Conservation (phyloP, 495 filamentous ascomycete species). For the Trichoderma virens region DNA sequence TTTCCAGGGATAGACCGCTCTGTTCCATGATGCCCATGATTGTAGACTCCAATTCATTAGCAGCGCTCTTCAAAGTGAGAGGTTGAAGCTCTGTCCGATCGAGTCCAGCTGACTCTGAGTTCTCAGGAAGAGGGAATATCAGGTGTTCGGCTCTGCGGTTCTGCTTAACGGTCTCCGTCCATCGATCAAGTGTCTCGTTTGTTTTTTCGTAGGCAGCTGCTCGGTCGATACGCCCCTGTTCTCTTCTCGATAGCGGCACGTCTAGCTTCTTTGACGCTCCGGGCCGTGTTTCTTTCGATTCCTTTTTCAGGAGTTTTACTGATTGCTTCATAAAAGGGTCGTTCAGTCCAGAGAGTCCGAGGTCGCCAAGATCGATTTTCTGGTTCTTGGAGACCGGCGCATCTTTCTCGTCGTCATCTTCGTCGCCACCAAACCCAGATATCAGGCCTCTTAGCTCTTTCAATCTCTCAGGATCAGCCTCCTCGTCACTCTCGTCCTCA, state of each 20-base stretch:
- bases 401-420: slow-evolving; percentile 26
- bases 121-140: slow-evolving; percentile 78
- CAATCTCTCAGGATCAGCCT: slow-evolving; percentile 51
- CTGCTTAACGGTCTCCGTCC: slow-evolving; percentile 90
- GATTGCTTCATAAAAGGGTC: slow-evolving; percentile 73
- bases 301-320: slow-evolving; percentile 57
- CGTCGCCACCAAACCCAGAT: slow-evolving; percentile 48
- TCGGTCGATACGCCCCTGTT: slow-evolving; percentile 85
- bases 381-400: slow-evolving; percentile 33
- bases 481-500: slow-evolving; percentile 52
- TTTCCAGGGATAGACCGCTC: slow-evolving; percentile 55
- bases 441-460: slow-evolving; percentile 64
- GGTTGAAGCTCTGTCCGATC: slow-evolving; percentile 46
- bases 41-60: slow-evolving; percentile 73
- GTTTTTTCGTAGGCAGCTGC: slow-evolving; percentile 80
- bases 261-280: slow-evolving; percentile 66
- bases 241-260: slow-evolving; percentile 77
- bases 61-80: slow-evolving; percentile 47
- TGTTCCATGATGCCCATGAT: slow-evolving; percentile 84
- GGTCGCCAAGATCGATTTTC: slow-evolving; percentile 75
- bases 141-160: slow-evolving; percentile 90
- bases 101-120: slow-evolving; percentile 45
- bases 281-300: slow-evolving; percentile 41
- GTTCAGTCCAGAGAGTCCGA: slow-evolving; percentile 60
- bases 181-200: slow-evolving; percentile 80